Evolutionary conservation across 768 basidiomycete genomes (phyloP), one percentile per base, ranked within the genome.

Genomic region (Kwoniella sp.): DNA sequence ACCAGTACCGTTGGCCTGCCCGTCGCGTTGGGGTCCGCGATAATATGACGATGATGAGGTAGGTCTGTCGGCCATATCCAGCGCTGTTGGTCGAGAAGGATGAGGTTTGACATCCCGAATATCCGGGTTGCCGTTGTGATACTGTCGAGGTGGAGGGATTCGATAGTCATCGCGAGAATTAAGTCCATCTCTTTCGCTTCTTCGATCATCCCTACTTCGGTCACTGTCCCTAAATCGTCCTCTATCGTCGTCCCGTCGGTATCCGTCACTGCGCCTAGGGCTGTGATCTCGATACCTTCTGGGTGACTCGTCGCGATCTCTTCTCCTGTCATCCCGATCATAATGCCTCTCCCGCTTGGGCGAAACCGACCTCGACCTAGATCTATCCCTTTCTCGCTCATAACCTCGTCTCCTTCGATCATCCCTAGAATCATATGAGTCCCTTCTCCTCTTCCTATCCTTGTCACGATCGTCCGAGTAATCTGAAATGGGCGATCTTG

Each of bases 41-140:
- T 5, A 13, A 33, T 33, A 13, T 33, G 13, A 60, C 2, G 53
- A 60, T 9, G 64, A 69, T 27, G 63, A 66, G 1, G 70, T 73
- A 12, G 69, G 70, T 64, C 68, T 40, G 40, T 71, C 66, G 9
- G 71, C 70, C 33, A 74, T 47, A 55, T 73, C 74, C 46, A 72
- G 46, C 8, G 77, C 65, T 10, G 76, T 71, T n/a, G 74, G 74
- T 12, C 79, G 78, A 29, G 73, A 56, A 12, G 75, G 79, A 64
- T 77, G 80, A 24, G 73, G 81, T 60, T 81, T 83, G 47, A 84
- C 82, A 58, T 69, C 68, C 46, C 63, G 19, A 78, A 72, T 82
- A 82, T 75, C 83, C 83, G 50, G 13, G 13, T 33, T 33, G 13
- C 33, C 33, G 13, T 33, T 79, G 29, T 68, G 60, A 33, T 73